A percentile compares a stretch with the other conserved stretches of the same genome.
These are phyloP conservation scores for Eucalyptus melliodora DNA, from an alignment of 345 rosid genomes.

Conservation along the genomic window DNA sequence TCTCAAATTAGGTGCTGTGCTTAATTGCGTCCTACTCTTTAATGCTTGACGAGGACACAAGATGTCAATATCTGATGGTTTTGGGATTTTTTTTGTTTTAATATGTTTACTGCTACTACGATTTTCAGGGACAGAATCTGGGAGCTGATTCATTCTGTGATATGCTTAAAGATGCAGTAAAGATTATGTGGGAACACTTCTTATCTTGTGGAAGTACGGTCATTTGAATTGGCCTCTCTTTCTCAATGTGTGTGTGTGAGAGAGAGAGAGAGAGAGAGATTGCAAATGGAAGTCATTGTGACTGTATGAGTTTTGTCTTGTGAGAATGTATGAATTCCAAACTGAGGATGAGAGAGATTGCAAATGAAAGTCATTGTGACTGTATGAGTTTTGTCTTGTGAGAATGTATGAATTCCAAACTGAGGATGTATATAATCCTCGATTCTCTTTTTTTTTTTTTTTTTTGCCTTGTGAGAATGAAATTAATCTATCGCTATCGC, in stretches of 20 bases:
- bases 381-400: no score
- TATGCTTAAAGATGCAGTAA: slow-evolving; percentile 22
- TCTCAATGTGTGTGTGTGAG: not conserved
- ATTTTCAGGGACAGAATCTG: slow-evolving; percentile 14
- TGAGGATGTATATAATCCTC: no score
- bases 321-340: no score
- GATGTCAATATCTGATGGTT: not conserved
- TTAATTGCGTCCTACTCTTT: not conserved
- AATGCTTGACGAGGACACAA: not conserved
- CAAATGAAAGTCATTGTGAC: no score
- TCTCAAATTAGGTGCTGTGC: not conserved
- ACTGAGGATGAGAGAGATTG: no score
- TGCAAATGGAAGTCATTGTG: no score
- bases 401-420: no score
- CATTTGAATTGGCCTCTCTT: not conserved
- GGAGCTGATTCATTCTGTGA: not conserved
- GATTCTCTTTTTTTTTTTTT: no score
- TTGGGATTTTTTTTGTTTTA: not conserved
- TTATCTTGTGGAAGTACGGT: not conserved
- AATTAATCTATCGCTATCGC: not conserved
- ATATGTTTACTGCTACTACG: not conserved
- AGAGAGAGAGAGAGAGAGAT: not conserved
- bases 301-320: no score
- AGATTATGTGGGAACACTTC: slow-evolving; percentile 30
- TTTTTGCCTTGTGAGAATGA: not conserved